These are phyloP conservation scores for Rhizopogon vinicolor DNA, from an alignment of 768 basidiomycete genomes.

Conservation along the genomic window DNA sequence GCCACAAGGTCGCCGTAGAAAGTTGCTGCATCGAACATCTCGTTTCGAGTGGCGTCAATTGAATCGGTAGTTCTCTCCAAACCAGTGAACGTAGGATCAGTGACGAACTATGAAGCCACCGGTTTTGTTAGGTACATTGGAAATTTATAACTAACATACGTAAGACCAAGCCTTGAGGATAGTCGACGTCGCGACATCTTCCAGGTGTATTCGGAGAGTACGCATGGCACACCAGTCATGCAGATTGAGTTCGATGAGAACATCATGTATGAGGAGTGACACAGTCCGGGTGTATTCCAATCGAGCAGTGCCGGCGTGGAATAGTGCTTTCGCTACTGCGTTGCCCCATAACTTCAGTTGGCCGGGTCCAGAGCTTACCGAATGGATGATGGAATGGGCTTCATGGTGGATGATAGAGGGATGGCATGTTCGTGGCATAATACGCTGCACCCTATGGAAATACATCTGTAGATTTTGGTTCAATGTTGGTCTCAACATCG, in stretches of 20 bases:
- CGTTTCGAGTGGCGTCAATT: background rate
- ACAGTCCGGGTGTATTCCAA: slow-evolving; percentile 1
- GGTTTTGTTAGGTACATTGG: too few relatives aligned
- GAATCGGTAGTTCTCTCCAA: background rate
- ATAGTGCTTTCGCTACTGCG: background rate
- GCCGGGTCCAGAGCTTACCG: background rate
- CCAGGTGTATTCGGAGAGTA: background rate
- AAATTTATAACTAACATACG: background rate
- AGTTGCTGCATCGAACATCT: background rate
- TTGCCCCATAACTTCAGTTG: background rate
- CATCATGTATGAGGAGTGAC: slow-evolving; percentile 1
- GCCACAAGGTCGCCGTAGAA: slow-evolving; percentile 3
- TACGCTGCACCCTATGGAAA: slow-evolving; percentile 1
- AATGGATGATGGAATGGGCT: slow-evolving; percentile 1
- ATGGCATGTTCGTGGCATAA: background rate
- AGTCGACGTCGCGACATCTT: background rate
- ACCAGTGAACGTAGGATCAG: background rate
- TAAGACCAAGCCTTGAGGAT: background rate
- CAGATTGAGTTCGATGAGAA: background rate
- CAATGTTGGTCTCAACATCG: background rate
- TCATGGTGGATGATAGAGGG: background rate
- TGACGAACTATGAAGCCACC: background rate
- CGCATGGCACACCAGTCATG: background rate
- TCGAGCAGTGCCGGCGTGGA: background rate
- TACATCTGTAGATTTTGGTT: background rate